These are phyloP conservation scores for Xylaria sp. DNA, from an alignment of 2,329 filamentous ascomycete species.

Conservation along the genomic window DNA sequence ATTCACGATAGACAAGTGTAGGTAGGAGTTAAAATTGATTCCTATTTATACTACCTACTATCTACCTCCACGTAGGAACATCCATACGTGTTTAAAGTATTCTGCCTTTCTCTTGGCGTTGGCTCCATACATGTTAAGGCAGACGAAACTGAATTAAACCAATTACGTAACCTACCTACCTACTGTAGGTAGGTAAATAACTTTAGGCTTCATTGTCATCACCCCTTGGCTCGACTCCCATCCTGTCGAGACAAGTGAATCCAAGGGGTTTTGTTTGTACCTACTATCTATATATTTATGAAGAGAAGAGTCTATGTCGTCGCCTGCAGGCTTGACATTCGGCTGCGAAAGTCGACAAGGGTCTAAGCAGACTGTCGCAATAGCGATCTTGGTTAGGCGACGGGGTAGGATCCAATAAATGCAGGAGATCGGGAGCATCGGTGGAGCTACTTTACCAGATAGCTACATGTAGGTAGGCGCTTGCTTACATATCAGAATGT, in stretches of 20 bases:
- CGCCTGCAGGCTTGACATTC: background rate
- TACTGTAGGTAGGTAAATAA: no score
- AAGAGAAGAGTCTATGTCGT: background rate
- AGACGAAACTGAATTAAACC: no score
- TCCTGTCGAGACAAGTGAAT: no score
- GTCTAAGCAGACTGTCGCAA: constrained; percentile 1
- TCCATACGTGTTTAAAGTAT: no score
- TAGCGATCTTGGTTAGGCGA: background rate
- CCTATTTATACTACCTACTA: no score
- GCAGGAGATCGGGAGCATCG: background rate
- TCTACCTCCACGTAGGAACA: no score
- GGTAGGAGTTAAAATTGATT: background rate
- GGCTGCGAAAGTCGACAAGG: background rate
- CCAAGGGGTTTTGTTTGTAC: no score
- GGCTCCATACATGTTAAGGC: no score
- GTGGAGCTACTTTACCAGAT: constrained; percentile 16
- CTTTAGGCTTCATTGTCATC: no score
- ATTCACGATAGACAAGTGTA: background rate
- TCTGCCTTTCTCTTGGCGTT: no score
- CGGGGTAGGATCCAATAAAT: background rate
- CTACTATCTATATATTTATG: background rate
- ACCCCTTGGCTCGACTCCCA: no score
- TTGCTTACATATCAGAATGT: constrained; percentile 27
- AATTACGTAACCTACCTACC: no score
- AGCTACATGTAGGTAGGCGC: background rate